These are phyloP conservation scores for Cladorrhinum sp. DNA, from an alignment of 2,329 filamentous ascomycete genomes.

Conservation along the genomic window DNA sequence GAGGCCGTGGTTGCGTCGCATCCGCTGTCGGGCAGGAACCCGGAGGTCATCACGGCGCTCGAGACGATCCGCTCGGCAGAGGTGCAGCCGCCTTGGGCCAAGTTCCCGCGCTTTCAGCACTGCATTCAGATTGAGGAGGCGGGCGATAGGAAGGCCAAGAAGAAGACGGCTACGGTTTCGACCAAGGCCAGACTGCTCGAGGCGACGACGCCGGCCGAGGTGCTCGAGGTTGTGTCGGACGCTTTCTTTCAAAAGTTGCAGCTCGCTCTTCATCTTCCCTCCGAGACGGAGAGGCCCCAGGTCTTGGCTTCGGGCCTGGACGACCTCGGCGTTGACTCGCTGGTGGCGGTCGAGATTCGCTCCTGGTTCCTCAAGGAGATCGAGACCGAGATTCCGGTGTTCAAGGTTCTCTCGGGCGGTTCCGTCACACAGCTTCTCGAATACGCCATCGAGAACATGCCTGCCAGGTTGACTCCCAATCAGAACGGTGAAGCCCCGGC, in stretches of 20 bases:
- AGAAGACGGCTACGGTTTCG: too few relatives aligned
- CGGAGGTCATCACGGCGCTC: not conserved
- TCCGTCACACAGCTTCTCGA: not conserved
- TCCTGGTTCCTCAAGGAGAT: slow-evolving; percentile 38
- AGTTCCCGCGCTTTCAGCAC: too few relatives aligned
- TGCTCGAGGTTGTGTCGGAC: not conserved
- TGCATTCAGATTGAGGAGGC: too few relatives aligned
- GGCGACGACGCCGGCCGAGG: too few relatives aligned
- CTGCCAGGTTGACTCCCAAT: not conserved
- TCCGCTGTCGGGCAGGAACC: not conserved
- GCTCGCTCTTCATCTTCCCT: not conserved
- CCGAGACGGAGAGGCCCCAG: not conserved
- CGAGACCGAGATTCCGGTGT: slow-evolving; percentile 31
- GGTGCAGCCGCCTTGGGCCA: not conserved
- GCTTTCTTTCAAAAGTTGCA: not conserved
- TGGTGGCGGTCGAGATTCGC: slow-evolving; percentile 36
- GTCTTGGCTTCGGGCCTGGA: not conserved
- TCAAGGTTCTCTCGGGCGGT: slow-evolving; percentile 30
- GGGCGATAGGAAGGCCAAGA: too few relatives aligned
- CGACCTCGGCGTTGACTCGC: slow-evolving; percentile 29
- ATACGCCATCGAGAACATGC: not conserved
- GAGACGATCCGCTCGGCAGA: not conserved
- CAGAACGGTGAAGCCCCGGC: not conserved
- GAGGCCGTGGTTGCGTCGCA: slow-evolving; percentile 13
- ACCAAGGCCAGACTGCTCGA: too few relatives aligned